Base-by-base conservation (phyloP, 2,329 filamentous ascomycete genomes). In the Fusarium zealandicum region DNA sequence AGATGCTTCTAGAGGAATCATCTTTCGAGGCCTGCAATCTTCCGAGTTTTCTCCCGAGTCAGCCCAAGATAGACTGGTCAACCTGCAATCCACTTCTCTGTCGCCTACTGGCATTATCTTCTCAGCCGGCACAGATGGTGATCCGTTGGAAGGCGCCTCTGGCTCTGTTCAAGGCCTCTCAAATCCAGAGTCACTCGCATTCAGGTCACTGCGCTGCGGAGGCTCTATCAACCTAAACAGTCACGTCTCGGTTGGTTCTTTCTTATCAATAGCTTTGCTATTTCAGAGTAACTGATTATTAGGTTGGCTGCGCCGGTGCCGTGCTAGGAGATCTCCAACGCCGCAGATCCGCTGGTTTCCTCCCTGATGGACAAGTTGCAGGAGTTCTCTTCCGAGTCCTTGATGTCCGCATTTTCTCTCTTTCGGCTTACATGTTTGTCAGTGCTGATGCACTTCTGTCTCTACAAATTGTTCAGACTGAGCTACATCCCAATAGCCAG, bases 271-370 rank as follows among this genome's bases (percentile, higher is more conserved):
- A 9, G 7, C 6, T 25, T 2, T 28, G 3, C 12, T 6, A 8
- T 44, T 8, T 30, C 7, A 22, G 9, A n/a, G 13, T 31, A 18
- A 31, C 39, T 67, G n/a, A 68, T 30, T n/a, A 13, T 18, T 49
- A 87, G 77, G 78, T 96, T 40, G 90, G 91, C 3, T 98, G 95
- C 73, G 90, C 89, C 20, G 92, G 93, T n/a, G 93, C 93, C 20
- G 76, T 98, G 3, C 75, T 98, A n/a, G 82, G 83, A 5, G 90
- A 96, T 61, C 73, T 97, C 18, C 85, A 91, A 64, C 85, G 90
- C 45, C 67, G 69, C 28, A 66, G 65, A 27, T 82, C 86, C 32
- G 80, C 83, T 3, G 81, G 85, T 30, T 88, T 85, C 65, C 75
- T 88, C 3, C 83, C 86, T 2, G 82, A 83, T 22, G 85, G 89